A percentile compares a stretch with the other conserved stretches of the same genome.
Evolutionary conservation across 495 filamentous ascomycete species (phyloP).

Genomic region (Aspergillus steynii): DNA sequence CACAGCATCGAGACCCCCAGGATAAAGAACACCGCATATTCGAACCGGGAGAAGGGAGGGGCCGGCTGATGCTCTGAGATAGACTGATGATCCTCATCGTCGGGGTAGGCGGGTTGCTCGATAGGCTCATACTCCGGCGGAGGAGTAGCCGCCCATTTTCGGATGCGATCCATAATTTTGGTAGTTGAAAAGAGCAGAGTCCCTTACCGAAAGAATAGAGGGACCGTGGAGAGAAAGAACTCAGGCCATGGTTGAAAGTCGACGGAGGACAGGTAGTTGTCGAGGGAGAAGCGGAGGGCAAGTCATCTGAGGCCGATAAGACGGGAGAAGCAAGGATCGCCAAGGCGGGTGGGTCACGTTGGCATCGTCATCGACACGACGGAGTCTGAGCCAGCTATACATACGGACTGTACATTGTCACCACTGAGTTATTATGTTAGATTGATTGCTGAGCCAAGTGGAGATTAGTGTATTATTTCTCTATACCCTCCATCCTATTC

Average conservation of each 20-base stretch:
- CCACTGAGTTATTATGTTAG: too few relatives aligned
- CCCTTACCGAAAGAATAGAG: slow-evolving; percentile 6
- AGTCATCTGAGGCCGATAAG: not conserved
- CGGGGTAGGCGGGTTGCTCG: slow-evolving; percentile 40
- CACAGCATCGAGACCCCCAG: slow-evolving; percentile 93
- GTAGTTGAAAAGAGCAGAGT: not conserved
- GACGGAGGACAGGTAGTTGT: not conserved
- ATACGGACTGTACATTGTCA: too few relatives aligned
- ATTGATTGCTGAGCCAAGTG: not conserved
- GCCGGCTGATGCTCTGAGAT: slow-evolving; percentile 10
- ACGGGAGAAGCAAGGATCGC: not conserved
- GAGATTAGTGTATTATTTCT: not conserved
- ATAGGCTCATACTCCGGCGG: slow-evolving; percentile 59
- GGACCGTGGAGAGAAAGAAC: not conserved
- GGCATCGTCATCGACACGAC: too few relatives aligned
- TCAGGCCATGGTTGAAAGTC: slow-evolving; percentile 15
- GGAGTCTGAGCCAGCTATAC: too few relatives aligned
- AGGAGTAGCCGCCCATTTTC: slow-evolving; percentile 43
- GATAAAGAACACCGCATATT: slow-evolving; percentile 84
- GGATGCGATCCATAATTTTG: slow-evolving; percentile 46
- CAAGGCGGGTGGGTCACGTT: not conserved
- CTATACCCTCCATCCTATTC: not conserved
- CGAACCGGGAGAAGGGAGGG: slow-evolving; percentile 67
- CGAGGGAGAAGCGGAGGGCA: not conserved
- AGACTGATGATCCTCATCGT: slow-evolving; percentile 21